Conservation (phyloP, 495 filamentous ascomycete species). For the Neurospora sp. region DNA sequence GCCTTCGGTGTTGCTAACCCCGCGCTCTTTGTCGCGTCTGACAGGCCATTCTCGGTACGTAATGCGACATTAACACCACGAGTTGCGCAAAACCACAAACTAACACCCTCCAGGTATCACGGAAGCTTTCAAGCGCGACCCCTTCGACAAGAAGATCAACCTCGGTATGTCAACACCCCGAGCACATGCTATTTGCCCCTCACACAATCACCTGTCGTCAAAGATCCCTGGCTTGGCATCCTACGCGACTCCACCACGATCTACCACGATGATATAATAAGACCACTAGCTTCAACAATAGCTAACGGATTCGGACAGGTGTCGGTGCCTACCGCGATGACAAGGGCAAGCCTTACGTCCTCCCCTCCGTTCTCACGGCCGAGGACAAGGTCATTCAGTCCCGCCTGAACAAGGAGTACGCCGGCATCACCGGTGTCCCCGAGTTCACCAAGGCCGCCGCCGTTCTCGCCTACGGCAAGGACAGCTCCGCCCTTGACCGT, state of each 20-base stretch:
- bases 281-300: neutral
- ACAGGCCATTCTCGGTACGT: conserved; percentile 69
- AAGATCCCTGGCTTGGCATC: neutral
- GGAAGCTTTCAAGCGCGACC: conserved; percentile 97
- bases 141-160: conserved; percentile 90
- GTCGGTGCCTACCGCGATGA: conserved; percentile 86
- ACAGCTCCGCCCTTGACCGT: conserved; percentile 65
- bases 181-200: neutral
- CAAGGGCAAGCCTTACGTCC: conserved; percentile 91
- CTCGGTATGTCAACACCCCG: conserved; percentile 51
- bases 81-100: neutral
- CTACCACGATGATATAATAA: neutral
- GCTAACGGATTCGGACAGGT: conserved; percentile 29
- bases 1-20: conserved; percentile 11
- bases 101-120: conserved; percentile 61
- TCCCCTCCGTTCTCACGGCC: conserved; percentile 82
- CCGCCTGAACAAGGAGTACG: conserved; percentile 90
- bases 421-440: conserved; percentile 90
- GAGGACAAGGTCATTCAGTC: conserved; percentile 76
- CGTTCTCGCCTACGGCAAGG: conserved; percentile 76
- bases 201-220: neutral
- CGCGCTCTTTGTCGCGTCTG: neutral
- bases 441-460: conserved; percentile 88
- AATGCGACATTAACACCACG: neutral
- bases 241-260: neutral